Percentiles rank a stretch among this genome's conserved stretches.
phyloP scores from a whole-genome alignment of 176 grass and related monocot genomes.

The Hyparrhenia diplandra region DNA sequence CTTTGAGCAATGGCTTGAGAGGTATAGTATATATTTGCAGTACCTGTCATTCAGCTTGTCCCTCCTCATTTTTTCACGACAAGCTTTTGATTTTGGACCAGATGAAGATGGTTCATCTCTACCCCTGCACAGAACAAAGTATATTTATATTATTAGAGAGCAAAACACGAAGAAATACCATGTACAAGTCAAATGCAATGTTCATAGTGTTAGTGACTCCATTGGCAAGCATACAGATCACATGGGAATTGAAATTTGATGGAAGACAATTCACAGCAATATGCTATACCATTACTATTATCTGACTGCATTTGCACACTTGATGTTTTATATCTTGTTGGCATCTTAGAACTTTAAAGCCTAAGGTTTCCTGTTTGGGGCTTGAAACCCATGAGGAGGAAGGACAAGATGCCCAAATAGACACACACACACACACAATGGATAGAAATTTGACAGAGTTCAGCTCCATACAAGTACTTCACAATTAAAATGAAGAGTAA shows the following conservation, averaged over 20 bases:
- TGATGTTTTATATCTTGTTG: background rate
- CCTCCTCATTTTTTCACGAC: slow-evolving; percentile 72
- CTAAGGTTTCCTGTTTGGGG: background rate
- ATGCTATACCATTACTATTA: background rate
- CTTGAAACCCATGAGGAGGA: background rate
- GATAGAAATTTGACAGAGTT: background rate
- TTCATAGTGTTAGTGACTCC: background rate
- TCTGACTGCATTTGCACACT: background rate
- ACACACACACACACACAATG: background rate
- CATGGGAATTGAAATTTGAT: background rate
- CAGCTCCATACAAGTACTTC: background rate
- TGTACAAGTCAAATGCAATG: background rate
- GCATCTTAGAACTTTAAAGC: background rate
- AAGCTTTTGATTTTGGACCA: slow-evolving; percentile 64
- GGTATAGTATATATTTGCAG: background rate
- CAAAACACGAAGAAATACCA: background rate
- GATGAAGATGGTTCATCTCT: slow-evolving; percentile 48
- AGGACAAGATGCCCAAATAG: background rate
- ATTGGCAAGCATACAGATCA: background rate
- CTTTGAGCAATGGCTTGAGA: background rate
- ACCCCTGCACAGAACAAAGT: slow-evolving; percentile 29
- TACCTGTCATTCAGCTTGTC: slow-evolving; percentile 78
- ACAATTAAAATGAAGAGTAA: background rate
- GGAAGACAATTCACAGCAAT: background rate
- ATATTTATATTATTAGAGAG: background rate